Base-by-base conservation (phyloP, 805 yeast genomes). In the Trichomonascus vanleenenianus region DNA sequence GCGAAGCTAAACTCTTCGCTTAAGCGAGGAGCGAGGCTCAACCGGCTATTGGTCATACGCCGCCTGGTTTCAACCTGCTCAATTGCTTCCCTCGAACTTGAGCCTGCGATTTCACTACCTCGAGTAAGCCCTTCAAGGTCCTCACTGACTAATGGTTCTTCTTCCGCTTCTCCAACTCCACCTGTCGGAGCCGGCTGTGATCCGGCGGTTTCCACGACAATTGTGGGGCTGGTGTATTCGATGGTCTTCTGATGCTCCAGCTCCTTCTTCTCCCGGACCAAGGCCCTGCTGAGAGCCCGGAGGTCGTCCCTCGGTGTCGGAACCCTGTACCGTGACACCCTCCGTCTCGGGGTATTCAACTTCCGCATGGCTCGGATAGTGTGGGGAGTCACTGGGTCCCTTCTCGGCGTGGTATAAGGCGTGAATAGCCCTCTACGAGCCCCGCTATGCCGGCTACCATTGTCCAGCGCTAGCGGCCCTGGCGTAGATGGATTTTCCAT, bases 251-350 rank as follows among this genome's bases (percentile, higher is more conserved):
- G 31, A 3, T 15, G 22, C 31, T 40, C 18, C 11, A 39, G 31
- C 18, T 36, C 27, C 36, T 12, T 8, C 25, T 49, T 43, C 15
- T 54, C 52, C 20, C 39, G 44, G 5, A 45, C 52, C 45, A 56
- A 27, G 3, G 43, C 55, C n/a, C 58, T 31, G 18, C 58, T 55
- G 30, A 56, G 38, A 12, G 44, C 46, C 30, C 57, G 39, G 15
- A 56, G 46, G 10, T 45, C 51, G 10, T 50, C 52, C 18, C 54
- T 36, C 3, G 53, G 53, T 9, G 52, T 53, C 14, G 43, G 11
- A 12, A 15, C 34, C 16, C 43, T 50, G 7, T 45, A 44, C 31
- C 45, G 32, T 7, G 50, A 44, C 7, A 40, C 36, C 25, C 46
- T 14, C 25, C 53, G 47, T 12, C 49, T 16, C n/a, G 55, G 56